Evolutionary conservation across 345 rosid genomes (phyloP), one percentile per base, ranked within the genome.

Genomic region (Hibiscus syriacus): DNA sequence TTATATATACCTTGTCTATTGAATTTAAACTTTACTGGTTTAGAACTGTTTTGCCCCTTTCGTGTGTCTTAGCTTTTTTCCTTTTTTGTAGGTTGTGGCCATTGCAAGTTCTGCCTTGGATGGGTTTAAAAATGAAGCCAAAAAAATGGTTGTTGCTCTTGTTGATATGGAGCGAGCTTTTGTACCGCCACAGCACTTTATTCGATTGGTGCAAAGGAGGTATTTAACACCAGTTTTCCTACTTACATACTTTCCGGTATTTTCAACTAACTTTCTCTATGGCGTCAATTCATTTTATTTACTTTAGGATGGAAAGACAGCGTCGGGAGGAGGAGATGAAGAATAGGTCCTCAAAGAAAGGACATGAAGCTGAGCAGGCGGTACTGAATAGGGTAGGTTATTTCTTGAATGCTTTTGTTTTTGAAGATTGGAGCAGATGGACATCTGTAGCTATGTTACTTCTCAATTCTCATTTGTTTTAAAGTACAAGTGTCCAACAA

Each of bases 321-420:
- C 90, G 98, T 9, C 93, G 97, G 16, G 98, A 92, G 78, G 98
- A 92, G 26, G 98, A 92, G 82, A 80, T 83, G 54, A 92, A 88
- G 85, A 84, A 78, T 25, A 79, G 85, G 66, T 83, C 98, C 64
- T 88, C 98, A 39, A 92, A 85, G 76, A 92, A 87, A 78, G 87
- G 76, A 48, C 74, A 72, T 68, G 98, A 92, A 45, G 84, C 98
- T 43, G 98, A 92, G 79, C 93, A 90, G 55, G 72, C 92, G 36
- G 75, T 81, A 20, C 78, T 87, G 59, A 90, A 83, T 69, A 85
- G 98, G 88, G 98, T 85, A 64, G 58, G 56, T 38, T 59, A 48
- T 25, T 64, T 45, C 41, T 54, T 38, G 29, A 8, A 43, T 74
- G 64, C n/a, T 34, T 58, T 65, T 67, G 64, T 39, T 55, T 41